Evolutionary conservation across 768 basidiomycete genomes (phyloP).

Genomic region (Butyriboletus loyo): DNA sequence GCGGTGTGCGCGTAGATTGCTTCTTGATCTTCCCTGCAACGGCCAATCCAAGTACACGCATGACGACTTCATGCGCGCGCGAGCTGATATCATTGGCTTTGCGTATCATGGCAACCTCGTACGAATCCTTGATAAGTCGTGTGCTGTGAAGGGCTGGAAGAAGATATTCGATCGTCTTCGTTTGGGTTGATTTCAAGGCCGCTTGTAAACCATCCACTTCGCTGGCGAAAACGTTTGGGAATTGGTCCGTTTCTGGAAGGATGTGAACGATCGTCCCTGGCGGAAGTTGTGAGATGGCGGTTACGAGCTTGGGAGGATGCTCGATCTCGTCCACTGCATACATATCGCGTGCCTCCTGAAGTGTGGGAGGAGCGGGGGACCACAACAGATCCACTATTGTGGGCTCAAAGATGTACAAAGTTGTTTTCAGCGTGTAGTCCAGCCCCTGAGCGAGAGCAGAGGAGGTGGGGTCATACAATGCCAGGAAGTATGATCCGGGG

Average conservation of each 20-base stretch:
- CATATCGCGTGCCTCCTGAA: conserved; percentile 49
- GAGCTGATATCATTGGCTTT: conserved; percentile 86
- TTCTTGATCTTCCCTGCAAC: conserved; percentile 55
- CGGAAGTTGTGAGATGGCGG: conserved; percentile 42
- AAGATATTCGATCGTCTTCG: conserved; percentile 45
- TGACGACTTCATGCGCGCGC: conserved; percentile 86
- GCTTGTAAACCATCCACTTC: conserved; percentile 7
- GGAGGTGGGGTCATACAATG: conserved; percentile 47
- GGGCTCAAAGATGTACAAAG: conserved; percentile 78
- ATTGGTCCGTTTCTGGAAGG: conserved; percentile 42
- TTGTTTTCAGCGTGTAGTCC: conserved; percentile 38
- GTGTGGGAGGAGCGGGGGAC: conserved; percentile 78
- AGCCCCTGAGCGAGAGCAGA: conserved; percentile 25
- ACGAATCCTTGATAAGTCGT: conserved; percentile 70
- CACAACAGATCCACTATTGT: conserved; percentile 79
- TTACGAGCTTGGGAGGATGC: conserved; percentile 45
- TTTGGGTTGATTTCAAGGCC: not conserved
- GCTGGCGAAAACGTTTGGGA: conserved; percentile 12
- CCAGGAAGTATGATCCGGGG: conserved; percentile 65
- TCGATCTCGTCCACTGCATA: conserved; percentile 61
- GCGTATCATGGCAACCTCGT: conserved; percentile 73
- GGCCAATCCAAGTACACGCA: conserved; percentile 81
- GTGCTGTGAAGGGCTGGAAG: conserved; percentile 77
- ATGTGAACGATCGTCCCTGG: conserved; percentile 64
- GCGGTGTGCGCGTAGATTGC: conserved; percentile 41